Evolutionary conservation across 1,139 yeast species (phyloP), one percentile per base, ranked within the genome.

Genomic region (Kodamaea anthophila): DNA sequence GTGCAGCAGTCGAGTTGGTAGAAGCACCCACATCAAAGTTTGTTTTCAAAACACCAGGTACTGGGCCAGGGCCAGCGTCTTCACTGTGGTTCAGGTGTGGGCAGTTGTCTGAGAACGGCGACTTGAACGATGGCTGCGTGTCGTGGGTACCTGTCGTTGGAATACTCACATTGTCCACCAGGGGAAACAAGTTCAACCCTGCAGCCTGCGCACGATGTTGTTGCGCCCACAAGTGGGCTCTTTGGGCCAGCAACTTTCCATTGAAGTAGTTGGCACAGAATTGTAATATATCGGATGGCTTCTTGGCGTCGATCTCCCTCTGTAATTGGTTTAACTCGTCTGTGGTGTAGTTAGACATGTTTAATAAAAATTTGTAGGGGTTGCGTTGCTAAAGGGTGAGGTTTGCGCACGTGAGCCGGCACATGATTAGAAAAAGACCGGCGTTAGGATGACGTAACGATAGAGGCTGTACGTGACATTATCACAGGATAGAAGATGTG

Each of bases 241-340:
- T 66, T 49, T 79, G 84, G 23, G 71, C 65, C 42, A 74, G 79
- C 37, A 82, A 59, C 40, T 77, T 73, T 30, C 65, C 52, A 46
- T 70, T 71, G 60, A 82, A 82, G 54, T 77, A 79, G 50, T 77
- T 72, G 38, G 84, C 81, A 47, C 88, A 78, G 55, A 81, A 83
- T 51, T 82, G 88, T 38, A 82, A 55, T 18, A 81, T 62, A 49
- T 82, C 88, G 12, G 62, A 53, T 2, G 94, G 94, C 43, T 77
- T 73, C 45, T 75, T 72, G 32, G 69, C 60, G 32, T 66, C 60
- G 38, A 82, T 64, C 51, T 78, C 85, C 46, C 65, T 69, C 53
- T 77, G 78, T 51, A 79, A 74, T 39, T 65, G 74, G 46, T 71
- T 70, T 53, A 80, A 65, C 53, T 78, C 86, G 36, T 73, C 43